These are phyloP conservation scores for Nicotiana paniculata DNA, from an alignment of 257 asterid species.

Conservation along the genomic window DNA sequence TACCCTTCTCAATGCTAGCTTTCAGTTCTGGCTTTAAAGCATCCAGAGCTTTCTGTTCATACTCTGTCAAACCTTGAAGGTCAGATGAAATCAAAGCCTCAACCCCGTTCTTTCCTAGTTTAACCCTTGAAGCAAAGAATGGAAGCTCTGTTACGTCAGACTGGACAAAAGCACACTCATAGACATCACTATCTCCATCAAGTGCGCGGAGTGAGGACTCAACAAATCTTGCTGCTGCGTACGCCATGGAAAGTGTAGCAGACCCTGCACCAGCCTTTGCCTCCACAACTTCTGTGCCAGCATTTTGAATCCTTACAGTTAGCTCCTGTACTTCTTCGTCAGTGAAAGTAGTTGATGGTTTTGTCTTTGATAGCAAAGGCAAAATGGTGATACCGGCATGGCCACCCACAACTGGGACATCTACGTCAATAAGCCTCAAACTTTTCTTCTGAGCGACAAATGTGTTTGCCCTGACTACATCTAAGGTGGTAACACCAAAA, in stretches of 20 bases:
- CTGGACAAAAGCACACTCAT: slow-evolving; percentile 64
- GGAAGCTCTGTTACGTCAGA: slow-evolving; percentile 70
- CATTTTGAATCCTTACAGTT: slow-evolving; percentile 75
- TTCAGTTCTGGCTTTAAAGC: slow-evolving; percentile 74
- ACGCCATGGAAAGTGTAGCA: slow-evolving; percentile 91
- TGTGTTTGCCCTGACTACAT: slow-evolving; percentile 77
- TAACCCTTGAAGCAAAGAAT: slow-evolving; percentile 80
- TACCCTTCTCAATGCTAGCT: slow-evolving; percentile 81
- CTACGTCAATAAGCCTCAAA: slow-evolving; percentile 70
- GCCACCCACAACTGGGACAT: slow-evolving; percentile 77
- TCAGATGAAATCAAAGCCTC: slow-evolving; percentile 68
- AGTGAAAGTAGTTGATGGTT: slow-evolving; percentile 50
- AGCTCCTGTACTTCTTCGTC: slow-evolving; percentile 64
- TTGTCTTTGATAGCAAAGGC: slow-evolving; percentile 69
- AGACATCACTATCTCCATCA: slow-evolving; percentile 74
- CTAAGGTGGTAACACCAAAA: slow-evolving; percentile 80
- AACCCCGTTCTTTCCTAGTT: slow-evolving; percentile 69
- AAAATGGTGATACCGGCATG: slow-evolving; percentile 82
- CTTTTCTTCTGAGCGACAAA: slow-evolving; percentile 65
- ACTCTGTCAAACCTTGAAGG: slow-evolving; percentile 67
- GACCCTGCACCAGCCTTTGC: slow-evolving; percentile 96
- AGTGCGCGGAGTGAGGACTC: slow-evolving; percentile 88
- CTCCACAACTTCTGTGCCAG: slow-evolving; percentile 90
- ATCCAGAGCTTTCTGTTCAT: slow-evolving; percentile 73
- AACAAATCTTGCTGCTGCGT: slow-evolving; percentile 81